Percentiles rank a stretch among this genome's conserved stretches.
Conservation (phyloP, 140 eudicot genomes). For the Bidens hawaiensis region DNA sequence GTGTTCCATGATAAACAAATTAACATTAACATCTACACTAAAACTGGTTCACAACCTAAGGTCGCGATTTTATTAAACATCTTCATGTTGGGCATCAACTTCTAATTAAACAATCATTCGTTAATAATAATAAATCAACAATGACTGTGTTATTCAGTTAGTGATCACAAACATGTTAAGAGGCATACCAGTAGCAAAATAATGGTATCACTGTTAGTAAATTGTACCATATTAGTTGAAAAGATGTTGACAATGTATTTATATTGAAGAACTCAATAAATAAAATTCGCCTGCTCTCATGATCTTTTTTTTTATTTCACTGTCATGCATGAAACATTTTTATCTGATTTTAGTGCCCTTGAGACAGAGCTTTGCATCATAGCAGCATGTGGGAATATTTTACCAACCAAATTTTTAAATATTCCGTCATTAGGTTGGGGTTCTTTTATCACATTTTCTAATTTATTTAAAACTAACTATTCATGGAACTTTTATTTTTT, state of each 20-base stretch:
- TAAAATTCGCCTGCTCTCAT: background rate
- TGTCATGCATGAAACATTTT: conserved; percentile 65
- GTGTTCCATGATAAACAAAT: no score
- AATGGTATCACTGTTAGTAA: background rate
- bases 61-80: background rate
- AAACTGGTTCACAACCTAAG: no score
- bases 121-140: background rate
- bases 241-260: background rate
- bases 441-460: conserved; percentile 12
- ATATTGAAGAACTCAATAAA: background rate
- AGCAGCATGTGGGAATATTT: conserved; percentile 93
- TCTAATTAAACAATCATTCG: background rate
- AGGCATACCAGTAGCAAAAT: background rate
- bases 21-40: background rate
- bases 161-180: background rate
- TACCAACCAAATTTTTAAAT: conserved; percentile 77
- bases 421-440: conserved; percentile 81
- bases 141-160: background rate
- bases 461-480: conserved; percentile 1
- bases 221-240: background rate
- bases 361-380: conserved; percentile 93
- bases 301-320: background rate
- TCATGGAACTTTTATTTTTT: conserved; percentile 4
- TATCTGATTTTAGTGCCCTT: conserved; percentile 56
- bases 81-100: background rate